phyloP scores from a whole-genome alignment of 495 filamentous ascomycete species.

The Tetracladium setigerum region DNA sequence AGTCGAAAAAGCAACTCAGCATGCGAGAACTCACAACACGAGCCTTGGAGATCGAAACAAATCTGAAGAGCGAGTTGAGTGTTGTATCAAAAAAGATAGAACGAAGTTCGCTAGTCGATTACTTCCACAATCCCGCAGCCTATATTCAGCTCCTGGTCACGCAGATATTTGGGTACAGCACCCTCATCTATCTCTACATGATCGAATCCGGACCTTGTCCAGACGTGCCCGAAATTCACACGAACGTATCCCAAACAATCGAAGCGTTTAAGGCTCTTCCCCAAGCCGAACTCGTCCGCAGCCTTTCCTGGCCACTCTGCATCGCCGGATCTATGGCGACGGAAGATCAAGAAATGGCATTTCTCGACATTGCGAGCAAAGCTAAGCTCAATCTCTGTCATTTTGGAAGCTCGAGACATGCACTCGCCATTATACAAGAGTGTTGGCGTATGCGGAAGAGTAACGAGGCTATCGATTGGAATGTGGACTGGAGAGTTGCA shows the following conservation, averaged over 20 bases:
- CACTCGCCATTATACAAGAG: constrained; percentile 5
- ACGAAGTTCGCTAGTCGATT: too few species aligned
- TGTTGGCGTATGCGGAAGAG: constrained; percentile 9
- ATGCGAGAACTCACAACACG: constrained; percentile 26
- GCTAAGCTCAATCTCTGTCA: not conserved
- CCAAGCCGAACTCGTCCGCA: not conserved
- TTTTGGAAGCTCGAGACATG: constrained; percentile 5
- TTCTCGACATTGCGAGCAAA: not conserved
- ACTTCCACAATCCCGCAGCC: not conserved
- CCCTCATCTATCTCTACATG: constrained; percentile 3
- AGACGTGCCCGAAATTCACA: not conserved
- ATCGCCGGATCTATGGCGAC: constrained; percentile 13
- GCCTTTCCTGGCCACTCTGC: constrained; percentile 10
- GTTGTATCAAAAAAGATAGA: too few species aligned
- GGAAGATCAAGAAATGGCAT: constrained; percentile 1
- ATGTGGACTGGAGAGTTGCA: constrained; percentile 2
- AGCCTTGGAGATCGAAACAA: constrained; percentile 23
- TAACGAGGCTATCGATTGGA: not conserved
- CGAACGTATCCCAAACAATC: not conserved
- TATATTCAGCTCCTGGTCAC: not conserved
- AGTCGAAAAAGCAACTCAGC: constrained; percentile 16
- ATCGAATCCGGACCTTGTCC: constrained; percentile 21
- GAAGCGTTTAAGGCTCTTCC: constrained; percentile 7
- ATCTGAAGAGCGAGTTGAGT: constrained; percentile 16
- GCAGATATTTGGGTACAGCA: not conserved